Evolutionary conservation across 2,329 filamentous ascomycete species (phyloP).

Genomic region (Tolypocladium capitatum): DNA sequence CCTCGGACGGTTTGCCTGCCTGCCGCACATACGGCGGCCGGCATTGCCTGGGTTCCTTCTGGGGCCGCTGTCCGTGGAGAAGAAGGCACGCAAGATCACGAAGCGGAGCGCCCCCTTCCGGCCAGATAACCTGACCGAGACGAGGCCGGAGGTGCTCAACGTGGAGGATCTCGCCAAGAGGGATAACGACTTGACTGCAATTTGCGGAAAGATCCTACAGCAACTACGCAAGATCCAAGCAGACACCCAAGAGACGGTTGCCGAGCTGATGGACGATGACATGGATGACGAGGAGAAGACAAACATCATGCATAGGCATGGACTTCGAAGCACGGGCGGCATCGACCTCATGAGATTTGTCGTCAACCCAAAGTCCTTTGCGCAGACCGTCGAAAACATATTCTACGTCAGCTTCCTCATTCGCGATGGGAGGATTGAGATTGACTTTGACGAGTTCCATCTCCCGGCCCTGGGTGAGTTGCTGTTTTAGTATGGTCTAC

Average conservation of each 20-base stretch:
- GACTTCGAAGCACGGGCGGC: slow-evolving; percentile 54
- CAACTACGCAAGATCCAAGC: slow-evolving; percentile 40
- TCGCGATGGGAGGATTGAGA: slow-evolving; percentile 64
- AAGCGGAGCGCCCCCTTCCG: slow-evolving; percentile 61
- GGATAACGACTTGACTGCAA: slow-evolving; percentile 63
- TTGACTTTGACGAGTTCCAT: slow-evolving; percentile 59
- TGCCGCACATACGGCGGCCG: slow-evolving; percentile 61
- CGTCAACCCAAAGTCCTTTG: slow-evolving; percentile 80
- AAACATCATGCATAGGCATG: slow-evolving; percentile 49
- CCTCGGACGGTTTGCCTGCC: slow-evolving; percentile 63
- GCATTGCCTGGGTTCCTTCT: slow-evolving; percentile 73
- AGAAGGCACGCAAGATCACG: slow-evolving; percentile 57
- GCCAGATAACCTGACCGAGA: slow-evolving; percentile 53
- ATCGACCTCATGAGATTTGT: slow-evolving; percentile 77
- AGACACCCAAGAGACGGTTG: slow-evolving; percentile 32
- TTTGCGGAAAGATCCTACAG: slow-evolving; percentile 63
- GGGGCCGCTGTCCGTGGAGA: slow-evolving; percentile 79
- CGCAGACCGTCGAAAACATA: slow-evolving; percentile 90
- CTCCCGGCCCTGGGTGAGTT: slow-evolving; percentile 70
- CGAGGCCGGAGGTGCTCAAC: slow-evolving; percentile 64
- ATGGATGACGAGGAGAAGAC: slow-evolving; percentile 31
- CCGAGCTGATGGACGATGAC: slow-evolving; percentile 29
- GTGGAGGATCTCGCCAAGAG: slow-evolving; percentile 64
- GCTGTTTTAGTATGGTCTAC: neutral
- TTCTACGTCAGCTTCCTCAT: slow-evolving; percentile 96